A percentile compares a stretch with the other conserved stretches of the same genome.
Conservation (phyloP, 2,329 filamentous ascomycete species). For the Trichoderma sp. region DNA sequence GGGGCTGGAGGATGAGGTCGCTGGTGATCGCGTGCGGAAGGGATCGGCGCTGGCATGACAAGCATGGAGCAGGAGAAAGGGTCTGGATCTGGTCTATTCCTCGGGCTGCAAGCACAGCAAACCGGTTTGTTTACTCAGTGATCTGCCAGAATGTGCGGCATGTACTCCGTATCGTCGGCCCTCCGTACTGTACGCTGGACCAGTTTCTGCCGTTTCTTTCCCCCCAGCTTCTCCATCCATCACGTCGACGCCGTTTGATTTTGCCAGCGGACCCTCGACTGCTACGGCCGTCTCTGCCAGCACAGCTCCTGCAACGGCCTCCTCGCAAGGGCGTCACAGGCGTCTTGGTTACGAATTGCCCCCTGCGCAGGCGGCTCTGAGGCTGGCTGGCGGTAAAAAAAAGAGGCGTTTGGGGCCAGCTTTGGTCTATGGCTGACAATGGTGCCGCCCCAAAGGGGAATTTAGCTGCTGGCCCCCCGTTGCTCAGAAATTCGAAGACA, state of each 20-base stretch:
- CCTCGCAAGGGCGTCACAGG: not conserved
- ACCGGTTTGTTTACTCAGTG: constrained; percentile 3
- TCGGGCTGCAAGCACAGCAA: not conserved
- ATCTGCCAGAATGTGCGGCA: not conserved
- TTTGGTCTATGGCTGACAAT: not conserved
- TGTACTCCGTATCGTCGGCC: not conserved
- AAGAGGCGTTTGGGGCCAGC: not conserved
- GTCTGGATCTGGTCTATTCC: constrained; percentile 4
- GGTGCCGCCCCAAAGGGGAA: not conserved
- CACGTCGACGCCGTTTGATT: not conserved
- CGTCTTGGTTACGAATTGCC: not conserved
- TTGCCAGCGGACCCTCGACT: not conserved
- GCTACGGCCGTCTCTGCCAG: not conserved
- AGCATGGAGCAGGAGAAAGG: not conserved
- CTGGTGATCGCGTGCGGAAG: constrained; percentile 25
- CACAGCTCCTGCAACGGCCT: not conserved
- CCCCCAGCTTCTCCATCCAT: not conserved
- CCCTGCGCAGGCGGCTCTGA: not conserved
- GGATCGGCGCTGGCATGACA: constrained; percentile 24
- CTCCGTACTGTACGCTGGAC: not conserved
- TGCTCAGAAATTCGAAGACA: not conserved
- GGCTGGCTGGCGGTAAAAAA: not conserved
- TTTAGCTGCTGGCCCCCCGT: not conserved
- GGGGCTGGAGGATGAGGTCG: constrained; percentile 18
- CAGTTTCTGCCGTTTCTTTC: too few species aligned